A percentile compares a stretch with the other conserved stretches of the same genome.
These are phyloP conservation scores for Parasarocladium wereldwijsianum DNA, from an alignment of 2,329 filamentous ascomycete species.

Conservation along the genomic window DNA sequence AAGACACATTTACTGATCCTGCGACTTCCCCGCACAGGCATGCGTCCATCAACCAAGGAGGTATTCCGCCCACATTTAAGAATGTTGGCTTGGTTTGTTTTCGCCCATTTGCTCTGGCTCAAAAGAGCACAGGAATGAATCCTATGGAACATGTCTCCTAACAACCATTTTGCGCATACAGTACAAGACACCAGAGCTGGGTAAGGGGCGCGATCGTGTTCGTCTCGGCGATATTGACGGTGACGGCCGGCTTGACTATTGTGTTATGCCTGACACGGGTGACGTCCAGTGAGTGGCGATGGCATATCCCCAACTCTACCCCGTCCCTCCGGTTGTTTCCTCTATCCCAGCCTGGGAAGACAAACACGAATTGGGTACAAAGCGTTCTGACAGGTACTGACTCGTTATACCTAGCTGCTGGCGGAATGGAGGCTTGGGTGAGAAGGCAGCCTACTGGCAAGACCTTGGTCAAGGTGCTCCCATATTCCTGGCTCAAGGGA, in stretches of 20 bases:
- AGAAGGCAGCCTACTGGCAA: constrained; percentile 2
- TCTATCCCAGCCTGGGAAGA: too few species aligned
- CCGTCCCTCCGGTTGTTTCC: too few species aligned
- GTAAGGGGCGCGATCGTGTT: neutral
- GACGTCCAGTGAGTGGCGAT: neutral
- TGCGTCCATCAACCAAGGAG: constrained; percentile 1
- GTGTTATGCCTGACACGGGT: constrained; percentile 4
- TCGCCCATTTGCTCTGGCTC: too few species aligned
- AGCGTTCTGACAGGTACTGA: neutral
- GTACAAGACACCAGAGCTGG: constrained; percentile 1
- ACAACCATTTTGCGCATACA: too few species aligned
- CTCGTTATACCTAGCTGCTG: neutral
- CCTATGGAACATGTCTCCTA: too few species aligned
- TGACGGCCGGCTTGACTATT: constrained; percentile 7
- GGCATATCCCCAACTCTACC: too few species aligned
- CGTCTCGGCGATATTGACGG: constrained; percentile 8
- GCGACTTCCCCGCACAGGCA: neutral
- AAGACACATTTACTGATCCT: neutral
- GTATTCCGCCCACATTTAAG: neutral
- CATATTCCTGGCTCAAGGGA: neutral
- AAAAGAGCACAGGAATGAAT: too few species aligned
- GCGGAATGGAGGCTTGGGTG: constrained; percentile 2
- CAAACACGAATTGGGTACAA: too few species aligned
- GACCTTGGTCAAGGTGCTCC: neutral
- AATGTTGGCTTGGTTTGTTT: neutral